A percentile compares a stretch with the other conserved stretches of the same genome.
Evolutionary conservation across 148 eudicot species (phyloP).

Genomic region (Polygonum aviculare): DNA sequence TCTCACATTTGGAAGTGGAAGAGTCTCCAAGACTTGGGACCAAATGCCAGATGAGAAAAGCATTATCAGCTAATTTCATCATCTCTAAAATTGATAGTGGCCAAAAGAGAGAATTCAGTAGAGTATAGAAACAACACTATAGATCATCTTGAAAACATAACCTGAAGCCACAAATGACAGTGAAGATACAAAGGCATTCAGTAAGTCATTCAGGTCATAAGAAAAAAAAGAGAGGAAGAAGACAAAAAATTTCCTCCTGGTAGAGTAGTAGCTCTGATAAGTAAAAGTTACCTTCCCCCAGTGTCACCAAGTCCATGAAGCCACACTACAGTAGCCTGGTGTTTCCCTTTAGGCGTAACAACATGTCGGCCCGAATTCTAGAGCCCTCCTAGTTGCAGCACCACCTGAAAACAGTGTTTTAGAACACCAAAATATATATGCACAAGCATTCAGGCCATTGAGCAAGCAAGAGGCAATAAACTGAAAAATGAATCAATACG

Average conservation of each 20-base stretch:
- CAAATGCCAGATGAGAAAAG: conserved; percentile 47
- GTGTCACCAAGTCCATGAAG: conserved; percentile 95
- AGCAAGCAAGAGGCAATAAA: neutral
- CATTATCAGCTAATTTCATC: neutral
- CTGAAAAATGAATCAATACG: neutral
- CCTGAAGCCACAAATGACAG: neutral
- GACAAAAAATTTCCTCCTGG: neutral
- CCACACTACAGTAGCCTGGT: conserved; percentile 93
- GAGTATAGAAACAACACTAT: neutral
- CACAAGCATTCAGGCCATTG: neutral
- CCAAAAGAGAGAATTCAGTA: neutral
- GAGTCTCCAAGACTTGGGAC: conserved; percentile 86
- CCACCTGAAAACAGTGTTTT: conserved; percentile 38
- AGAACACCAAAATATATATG: neutral
- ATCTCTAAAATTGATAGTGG: neutral
- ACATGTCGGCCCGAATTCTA: conserved; percentile 82
- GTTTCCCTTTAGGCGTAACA: conserved; percentile 86
- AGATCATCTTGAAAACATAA: neutral
- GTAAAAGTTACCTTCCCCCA: conserved; percentile 58
- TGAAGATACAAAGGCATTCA: neutral
- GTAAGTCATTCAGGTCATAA: neutral
- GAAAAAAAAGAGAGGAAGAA: neutral
- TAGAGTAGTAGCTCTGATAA: neutral
- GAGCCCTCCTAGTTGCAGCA: conserved; percentile 53
- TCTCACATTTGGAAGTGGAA: conserved; percentile 93